A percentile compares a stretch with the other conserved stretches of the same genome.
phyloP scores from a whole-genome alignment of 208 protist species.

The Wallacemonas collosoma region DNA sequence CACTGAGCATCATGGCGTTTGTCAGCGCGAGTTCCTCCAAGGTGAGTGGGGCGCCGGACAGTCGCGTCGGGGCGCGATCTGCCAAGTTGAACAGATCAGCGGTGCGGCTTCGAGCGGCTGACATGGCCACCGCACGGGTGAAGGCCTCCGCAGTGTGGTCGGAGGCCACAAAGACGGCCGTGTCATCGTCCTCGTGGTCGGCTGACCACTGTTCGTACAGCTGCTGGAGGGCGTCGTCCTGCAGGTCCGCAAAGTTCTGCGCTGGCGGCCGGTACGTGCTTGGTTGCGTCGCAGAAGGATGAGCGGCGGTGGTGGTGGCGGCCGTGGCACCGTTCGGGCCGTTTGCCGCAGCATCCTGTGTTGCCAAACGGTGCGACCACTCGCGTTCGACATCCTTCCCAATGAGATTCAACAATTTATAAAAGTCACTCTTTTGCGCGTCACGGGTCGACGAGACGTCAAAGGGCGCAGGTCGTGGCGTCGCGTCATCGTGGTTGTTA shows the following conservation, averaged over 20 bases:
- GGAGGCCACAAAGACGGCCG: conserved; percentile 59
- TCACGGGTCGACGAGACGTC: conserved; percentile 1
- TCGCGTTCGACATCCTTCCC: conserved; percentile 38
- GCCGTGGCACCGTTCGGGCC: background rate
- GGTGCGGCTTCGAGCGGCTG: background rate
- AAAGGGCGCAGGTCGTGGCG: background rate
- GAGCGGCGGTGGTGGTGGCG: background rate
- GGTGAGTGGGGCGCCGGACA: conserved; percentile 47
- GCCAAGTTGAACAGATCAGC: background rate
- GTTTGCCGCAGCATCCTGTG: background rate
- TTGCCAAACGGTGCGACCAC: conserved; percentile 3
- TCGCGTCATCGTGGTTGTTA: background rate
- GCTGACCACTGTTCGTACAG: conserved; percentile 60
- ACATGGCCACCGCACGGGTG: conserved; percentile 39
- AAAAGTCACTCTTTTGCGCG: conserved; percentile 36
- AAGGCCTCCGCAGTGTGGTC: conserved; percentile 74
- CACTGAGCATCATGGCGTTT: conserved; percentile 26
- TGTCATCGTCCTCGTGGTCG: conserved; percentile 18
- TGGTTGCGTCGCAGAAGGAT: background rate
- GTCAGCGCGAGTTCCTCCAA: conserved; percentile 61
- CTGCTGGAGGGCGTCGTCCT: conserved; percentile 62
- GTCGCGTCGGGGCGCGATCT: background rate
- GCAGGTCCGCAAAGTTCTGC: conserved; percentile 60
- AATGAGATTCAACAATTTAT: conserved; percentile 51
- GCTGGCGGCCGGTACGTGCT: conserved; percentile 31